Conservation (phyloP, 306 rosid genomes). For the Arachis stenosperma region DNA sequence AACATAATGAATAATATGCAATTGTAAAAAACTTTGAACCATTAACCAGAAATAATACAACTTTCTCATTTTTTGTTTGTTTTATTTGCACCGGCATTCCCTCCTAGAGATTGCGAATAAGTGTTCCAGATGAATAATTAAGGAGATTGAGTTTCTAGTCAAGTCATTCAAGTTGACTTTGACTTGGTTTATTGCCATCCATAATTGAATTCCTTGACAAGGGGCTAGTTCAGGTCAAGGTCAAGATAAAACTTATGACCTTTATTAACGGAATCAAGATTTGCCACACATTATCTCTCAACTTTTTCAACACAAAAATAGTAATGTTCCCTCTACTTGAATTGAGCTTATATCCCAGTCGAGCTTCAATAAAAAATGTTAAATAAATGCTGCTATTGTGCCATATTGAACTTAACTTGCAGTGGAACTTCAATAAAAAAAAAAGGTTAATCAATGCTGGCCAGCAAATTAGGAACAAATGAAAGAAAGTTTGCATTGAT, state of each 20-base stretch:
- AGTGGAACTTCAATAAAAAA: too few relatives aligned
- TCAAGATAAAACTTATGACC: slow-evolving; percentile 34
- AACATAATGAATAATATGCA: not conserved
- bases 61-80: not conserved
- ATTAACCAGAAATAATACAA: not conserved
- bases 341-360: too few relatives aligned
- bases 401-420: too few relatives aligned
- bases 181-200: slow-evolving; percentile 44
- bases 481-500: too few relatives aligned
- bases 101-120: not conserved
- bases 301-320: slow-evolving; percentile 14
- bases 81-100: not conserved
- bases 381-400: too few relatives aligned
- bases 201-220: slow-evolving; percentile 28
- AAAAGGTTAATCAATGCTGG: too few relatives aligned
- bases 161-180: slow-evolving; percentile 40
- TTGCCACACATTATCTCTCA: not conserved
- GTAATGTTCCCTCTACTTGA: too few relatives aligned
- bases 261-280: not conserved
- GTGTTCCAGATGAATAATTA: not conserved
- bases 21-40: not conserved
- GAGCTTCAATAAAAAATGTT: too few relatives aligned
- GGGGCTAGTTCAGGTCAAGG: slow-evolving; percentile 3
- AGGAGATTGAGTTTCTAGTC: slow-evolving; percentile 32
- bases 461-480: too few relatives aligned